Conservation (phyloP, 768 basidiomycete species). For the Dentipellis fragilis region DNA sequence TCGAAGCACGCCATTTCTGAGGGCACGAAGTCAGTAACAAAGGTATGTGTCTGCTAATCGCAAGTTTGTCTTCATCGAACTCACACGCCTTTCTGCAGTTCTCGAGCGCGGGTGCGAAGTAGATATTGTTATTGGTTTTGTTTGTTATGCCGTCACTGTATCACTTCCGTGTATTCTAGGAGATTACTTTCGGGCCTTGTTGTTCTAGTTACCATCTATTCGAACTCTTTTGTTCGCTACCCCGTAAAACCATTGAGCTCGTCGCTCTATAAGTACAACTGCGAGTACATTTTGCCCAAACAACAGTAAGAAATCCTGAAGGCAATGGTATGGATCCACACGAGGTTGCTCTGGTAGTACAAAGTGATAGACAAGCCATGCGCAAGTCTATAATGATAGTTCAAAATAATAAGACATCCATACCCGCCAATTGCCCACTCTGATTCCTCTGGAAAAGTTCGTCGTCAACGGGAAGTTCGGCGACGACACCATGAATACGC, state of each 20-base stretch:
- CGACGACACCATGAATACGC: slow-evolving; percentile 3
- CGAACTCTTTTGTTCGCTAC: not conserved
- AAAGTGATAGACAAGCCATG: not conserved
- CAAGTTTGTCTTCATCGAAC: not conserved
- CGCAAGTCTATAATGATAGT: not conserved
- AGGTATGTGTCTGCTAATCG: slow-evolving; percentile 30
- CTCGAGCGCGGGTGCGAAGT: slow-evolving; percentile 66
- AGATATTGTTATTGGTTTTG: slow-evolving; percentile 17
- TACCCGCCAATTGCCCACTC: not conserved
- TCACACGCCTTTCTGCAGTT: slow-evolving; percentile 31
- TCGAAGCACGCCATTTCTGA: slow-evolving; percentile 93
- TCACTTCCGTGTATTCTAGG: slow-evolving; percentile 17
- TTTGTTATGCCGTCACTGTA: slow-evolving; percentile 18
- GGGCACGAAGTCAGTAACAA: slow-evolving; percentile 90
- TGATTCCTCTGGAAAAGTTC: not conserved
- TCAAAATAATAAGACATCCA: not conserved
- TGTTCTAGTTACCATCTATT: not conserved
- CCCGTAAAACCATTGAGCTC: not conserved
- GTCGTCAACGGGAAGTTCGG: not conserved
- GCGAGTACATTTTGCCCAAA: too few species aligned
- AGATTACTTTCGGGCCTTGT: not conserved
- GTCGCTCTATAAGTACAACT: too few species aligned
- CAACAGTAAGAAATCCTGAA: too few species aligned
- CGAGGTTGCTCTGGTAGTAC: not conserved
- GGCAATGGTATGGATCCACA: too few species aligned